phyloP scores from a whole-genome alignment of 2,329 filamentous ascomycete species.

The Raffaelea arxii region DNA sequence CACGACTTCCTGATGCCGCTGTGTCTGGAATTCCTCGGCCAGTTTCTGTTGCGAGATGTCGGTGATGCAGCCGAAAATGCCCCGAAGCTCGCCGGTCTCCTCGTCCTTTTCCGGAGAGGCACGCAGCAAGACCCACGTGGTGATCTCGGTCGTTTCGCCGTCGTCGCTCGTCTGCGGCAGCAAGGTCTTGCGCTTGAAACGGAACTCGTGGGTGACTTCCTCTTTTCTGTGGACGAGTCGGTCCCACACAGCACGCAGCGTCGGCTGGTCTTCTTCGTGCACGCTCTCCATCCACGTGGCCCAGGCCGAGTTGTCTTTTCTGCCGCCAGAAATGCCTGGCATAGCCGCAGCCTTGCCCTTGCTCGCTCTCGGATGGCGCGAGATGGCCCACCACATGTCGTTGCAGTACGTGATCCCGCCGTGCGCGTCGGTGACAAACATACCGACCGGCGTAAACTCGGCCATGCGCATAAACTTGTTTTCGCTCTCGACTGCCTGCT shows the following conservation, averaged over 20 bases:
- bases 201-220: slow-evolving; percentile 61
- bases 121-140: slow-evolving; percentile 67
- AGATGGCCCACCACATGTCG: slow-evolving; percentile 67
- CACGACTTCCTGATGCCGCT: slow-evolving; percentile 69
- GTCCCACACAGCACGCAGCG: slow-evolving; percentile 52
- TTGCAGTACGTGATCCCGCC: slow-evolving; percentile 73
- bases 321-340: not conserved
- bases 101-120: slow-evolving; percentile 63
- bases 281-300: slow-evolving; percentile 62
- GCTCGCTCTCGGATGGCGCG: slow-evolving; percentile 49
- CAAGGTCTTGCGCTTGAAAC: slow-evolving; percentile 62
- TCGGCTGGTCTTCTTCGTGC: slow-evolving; percentile 52
- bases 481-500: slow-evolving; percentile 57
- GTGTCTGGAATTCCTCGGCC: slow-evolving; percentile 70
- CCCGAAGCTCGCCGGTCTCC: slow-evolving; percentile 54
- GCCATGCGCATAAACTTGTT: slow-evolving; percentile 77
- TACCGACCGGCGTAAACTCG: slow-evolving; percentile 72
- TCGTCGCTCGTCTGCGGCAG: slow-evolving; percentile 51
- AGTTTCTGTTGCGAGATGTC: slow-evolving; percentile 82
- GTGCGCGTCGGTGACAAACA: slow-evolving; percentile 69
- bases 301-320: slow-evolving; percentile 2
- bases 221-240: slow-evolving; percentile 50
- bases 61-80: slow-evolving; percentile 71
- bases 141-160: slow-evolving; percentile 27
- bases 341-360: slow-evolving; percentile 35